Evolutionary conservation across 768 basidiomycete genomes (phyloP).

Genomic region (Russula sp.): DNA sequence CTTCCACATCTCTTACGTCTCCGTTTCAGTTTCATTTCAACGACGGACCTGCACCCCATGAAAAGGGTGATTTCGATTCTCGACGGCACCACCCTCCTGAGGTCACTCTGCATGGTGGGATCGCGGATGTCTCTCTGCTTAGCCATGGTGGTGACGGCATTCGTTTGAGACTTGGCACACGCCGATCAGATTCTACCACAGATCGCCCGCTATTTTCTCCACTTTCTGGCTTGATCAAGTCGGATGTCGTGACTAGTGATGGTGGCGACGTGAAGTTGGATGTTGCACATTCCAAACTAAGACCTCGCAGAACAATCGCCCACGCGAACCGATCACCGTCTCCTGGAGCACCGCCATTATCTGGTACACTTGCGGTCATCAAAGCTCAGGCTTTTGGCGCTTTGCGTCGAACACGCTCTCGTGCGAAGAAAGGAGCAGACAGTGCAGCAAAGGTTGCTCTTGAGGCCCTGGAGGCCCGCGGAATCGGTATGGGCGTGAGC

Average conservation of each 20-base stretch:
- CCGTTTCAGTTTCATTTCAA: slow-evolving; percentile 62
- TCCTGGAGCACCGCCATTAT: slow-evolving; percentile 43
- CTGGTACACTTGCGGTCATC: slow-evolving; percentile 81
- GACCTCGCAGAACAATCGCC: slow-evolving; percentile 20
- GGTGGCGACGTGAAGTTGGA: slow-evolving; percentile 34
- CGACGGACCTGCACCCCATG: slow-evolving; percentile 44
- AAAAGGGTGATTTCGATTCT: slow-evolving; percentile 59
- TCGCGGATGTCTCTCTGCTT: slow-evolving; percentile 58
- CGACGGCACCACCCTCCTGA: slow-evolving; percentile 55
- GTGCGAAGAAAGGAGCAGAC: slow-evolving; percentile 66
- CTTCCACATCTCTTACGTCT: slow-evolving; percentile 53
- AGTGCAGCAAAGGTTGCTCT: slow-evolving; percentile 67
- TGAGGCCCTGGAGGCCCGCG: slow-evolving; percentile 76
- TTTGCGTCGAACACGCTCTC: slow-evolving; percentile 67
- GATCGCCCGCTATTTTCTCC: slow-evolving; percentile 44
- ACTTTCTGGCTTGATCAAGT: slow-evolving; percentile 42
- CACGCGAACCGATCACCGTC: slow-evolving; percentile 37
- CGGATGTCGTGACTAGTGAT: slow-evolving; percentile 46
- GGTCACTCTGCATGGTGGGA: slow-evolving; percentile 65
- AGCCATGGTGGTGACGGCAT: slow-evolving; percentile 46
- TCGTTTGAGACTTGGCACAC: slow-evolving; percentile 50
- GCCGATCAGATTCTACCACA: slow-evolving; percentile 41
- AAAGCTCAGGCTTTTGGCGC: slow-evolving; percentile 88
- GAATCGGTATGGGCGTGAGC: slow-evolving; percentile 44
- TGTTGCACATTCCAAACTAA: slow-evolving; percentile 31